Percentiles rank a stretch among this genome's conserved stretches.
phyloP scores from a whole-genome alignment of 352 stramenopile genomes.

The Pythium aquatile region DNA sequence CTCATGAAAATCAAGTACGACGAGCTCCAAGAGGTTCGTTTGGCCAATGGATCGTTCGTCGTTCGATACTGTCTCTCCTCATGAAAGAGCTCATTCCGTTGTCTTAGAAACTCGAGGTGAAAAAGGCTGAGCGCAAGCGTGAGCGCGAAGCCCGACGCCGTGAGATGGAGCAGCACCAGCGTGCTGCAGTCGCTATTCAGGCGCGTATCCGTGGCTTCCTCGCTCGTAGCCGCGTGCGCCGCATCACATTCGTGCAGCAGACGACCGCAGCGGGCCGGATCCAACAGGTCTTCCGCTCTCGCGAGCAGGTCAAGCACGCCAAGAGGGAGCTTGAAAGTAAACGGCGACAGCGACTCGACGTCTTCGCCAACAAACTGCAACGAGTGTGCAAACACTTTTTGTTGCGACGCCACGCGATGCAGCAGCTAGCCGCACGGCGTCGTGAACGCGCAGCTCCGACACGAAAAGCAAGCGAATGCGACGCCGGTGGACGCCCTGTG shows the following conservation, averaged over 20 bases:
- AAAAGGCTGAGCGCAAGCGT: conserved; percentile 37
- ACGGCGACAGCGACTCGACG: conserved; percentile 33
- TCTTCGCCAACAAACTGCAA: conserved; percentile 49
- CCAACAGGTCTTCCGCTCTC: conserved; percentile 44
- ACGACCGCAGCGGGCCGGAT: conserved; percentile 45
- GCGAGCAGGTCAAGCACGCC: conserved; percentile 35
- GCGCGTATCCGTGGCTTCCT: conserved; percentile 35
- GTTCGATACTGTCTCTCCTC: not conserved
- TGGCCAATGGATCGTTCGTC: not conserved
- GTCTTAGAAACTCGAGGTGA: conserved; percentile 35
- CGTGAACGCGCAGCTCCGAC: not conserved
- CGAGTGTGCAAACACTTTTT: conserved; percentile 32
- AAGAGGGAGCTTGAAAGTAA: conserved; percentile 38
- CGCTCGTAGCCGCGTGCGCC: conserved; percentile 20
- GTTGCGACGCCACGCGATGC: conserved; percentile 31
- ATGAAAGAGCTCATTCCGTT: not conserved
- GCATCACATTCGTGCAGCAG: conserved; percentile 26
- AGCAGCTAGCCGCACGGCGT: conserved; percentile 24
- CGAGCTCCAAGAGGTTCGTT: conserved; percentile 46
- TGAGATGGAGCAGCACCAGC: conserved; percentile 29
- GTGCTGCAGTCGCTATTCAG: conserved; percentile 33
- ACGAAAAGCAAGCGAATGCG: not conserved
- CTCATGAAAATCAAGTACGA: conserved; percentile 67
- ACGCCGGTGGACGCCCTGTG: conserved; percentile 21
- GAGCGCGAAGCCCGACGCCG: conserved; percentile 44